phyloP scores from a whole-genome alignment of 2,329 filamentous ascomycete genomes.

The Neonectria hederae region DNA sequence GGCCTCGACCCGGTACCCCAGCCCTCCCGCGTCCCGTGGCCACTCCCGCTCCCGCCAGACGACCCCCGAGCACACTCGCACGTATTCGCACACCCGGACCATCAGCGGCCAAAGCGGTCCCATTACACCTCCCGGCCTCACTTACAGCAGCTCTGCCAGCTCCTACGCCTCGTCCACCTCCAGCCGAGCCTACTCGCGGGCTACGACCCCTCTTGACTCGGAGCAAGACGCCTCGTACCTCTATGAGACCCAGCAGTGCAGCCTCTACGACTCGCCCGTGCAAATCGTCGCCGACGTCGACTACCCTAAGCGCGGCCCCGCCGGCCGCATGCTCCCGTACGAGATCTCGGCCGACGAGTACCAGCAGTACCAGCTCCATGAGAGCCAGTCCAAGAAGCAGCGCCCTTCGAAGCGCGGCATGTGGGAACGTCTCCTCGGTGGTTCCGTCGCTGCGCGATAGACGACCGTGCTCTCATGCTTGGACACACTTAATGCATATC shows the following conservation, averaged over 20 bases:
- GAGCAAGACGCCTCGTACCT: constrained; percentile 55
- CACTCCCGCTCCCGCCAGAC: constrained; percentile 53
- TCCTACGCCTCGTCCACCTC: constrained; percentile 61
- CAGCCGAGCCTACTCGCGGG: constrained; percentile 58
- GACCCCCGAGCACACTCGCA: constrained; percentile 52
- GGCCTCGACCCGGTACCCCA: constrained; percentile 53
- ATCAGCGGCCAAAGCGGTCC: constrained; percentile 42
- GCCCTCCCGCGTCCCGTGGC: constrained; percentile 58
- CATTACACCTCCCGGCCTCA: constrained; percentile 57
- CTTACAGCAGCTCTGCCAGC: constrained; percentile 59
- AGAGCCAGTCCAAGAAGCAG: constrained; percentile 59
- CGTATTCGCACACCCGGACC: constrained; percentile 48
- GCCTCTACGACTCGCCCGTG: constrained; percentile 61
- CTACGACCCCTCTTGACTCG: constrained; percentile 62
- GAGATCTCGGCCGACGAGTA: constrained; percentile 65
- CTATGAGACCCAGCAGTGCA: constrained; percentile 48
- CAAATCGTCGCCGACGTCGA: constrained; percentile 55
- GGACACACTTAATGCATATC: constrained; percentile 31
- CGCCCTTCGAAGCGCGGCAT: constrained; percentile 56
- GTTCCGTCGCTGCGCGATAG: constrained; percentile 53
- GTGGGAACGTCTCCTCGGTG: constrained; percentile 64
- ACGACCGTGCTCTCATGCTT: constrained; percentile 18
- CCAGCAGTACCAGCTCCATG: constrained; percentile 55
- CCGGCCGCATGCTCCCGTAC: constrained; percentile 59
- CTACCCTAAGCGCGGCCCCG: constrained; percentile 48